Conservation (phyloP, 2,329 filamentous ascomycete genomes). For the Pseudopithomyces maydicus region DNA sequence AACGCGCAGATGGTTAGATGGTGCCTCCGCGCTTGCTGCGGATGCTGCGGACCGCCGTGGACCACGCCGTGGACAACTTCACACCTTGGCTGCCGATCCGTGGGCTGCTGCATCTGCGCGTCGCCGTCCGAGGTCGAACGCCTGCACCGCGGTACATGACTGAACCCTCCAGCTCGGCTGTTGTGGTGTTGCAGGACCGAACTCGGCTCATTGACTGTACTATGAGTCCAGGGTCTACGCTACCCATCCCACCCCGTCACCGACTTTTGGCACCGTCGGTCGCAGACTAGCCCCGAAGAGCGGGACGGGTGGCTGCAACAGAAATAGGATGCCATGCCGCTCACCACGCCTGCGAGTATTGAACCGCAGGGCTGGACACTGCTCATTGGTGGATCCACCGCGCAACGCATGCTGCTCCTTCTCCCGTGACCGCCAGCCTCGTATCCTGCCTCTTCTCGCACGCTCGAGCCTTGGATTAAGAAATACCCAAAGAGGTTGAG, state of each 20-base stretch:
- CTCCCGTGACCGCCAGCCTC: slow-evolving; percentile 5
- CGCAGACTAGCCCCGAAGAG: slow-evolving; percentile 6
- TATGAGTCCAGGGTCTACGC: too few relatives aligned
- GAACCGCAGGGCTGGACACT: background rate
- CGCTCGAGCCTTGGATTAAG: background rate
- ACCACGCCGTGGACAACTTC: too few relatives aligned
- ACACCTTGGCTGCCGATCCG: background rate
- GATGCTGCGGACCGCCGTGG: too few relatives aligned
- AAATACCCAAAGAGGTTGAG: background rate
- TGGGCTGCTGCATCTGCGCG: background rate
- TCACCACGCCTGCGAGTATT: background rate
- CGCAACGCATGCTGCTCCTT: too few relatives aligned
- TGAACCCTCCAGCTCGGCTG: too few relatives aligned
- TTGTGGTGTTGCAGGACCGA: background rate
- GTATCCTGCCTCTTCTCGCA: background rate
- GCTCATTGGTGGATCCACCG: background rate
- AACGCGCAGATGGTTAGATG: too few relatives aligned
- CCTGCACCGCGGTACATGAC: too few relatives aligned
- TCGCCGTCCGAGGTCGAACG: too few relatives aligned
- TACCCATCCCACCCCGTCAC: slow-evolving; percentile 24
- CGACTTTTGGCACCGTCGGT: slow-evolving; percentile 29
- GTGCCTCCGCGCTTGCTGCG: too few relatives aligned
- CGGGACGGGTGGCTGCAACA: slow-evolving; percentile 9
- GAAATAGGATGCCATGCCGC: slow-evolving; percentile 12
- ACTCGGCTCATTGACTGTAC: background rate